phyloP scores from a whole-genome alignment of 2,329 filamentous ascomycete genomes.

The Periconia digitata region DNA sequence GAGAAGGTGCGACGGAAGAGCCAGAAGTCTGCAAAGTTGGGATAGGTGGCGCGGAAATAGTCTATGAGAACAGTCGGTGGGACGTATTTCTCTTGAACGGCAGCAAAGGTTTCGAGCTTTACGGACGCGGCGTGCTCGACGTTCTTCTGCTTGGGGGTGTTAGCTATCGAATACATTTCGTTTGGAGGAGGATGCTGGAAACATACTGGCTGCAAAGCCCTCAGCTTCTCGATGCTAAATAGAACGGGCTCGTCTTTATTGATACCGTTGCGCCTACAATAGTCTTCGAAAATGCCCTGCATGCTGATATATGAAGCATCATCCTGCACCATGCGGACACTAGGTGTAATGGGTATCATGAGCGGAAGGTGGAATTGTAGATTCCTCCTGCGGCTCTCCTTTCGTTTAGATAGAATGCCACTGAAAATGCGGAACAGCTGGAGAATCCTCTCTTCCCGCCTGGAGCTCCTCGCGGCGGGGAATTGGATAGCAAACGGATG shows the following conservation, averaged over 20 bases:
- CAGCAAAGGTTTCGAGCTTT: conserved; percentile 86
- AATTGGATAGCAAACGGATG: conserved; percentile 97
- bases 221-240: conserved; percentile 93
- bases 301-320: conserved; percentile 92
- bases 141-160: conserved; percentile 55
- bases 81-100: conserved; percentile 93
- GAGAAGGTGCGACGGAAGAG: conserved; percentile 96
- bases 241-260: conserved; percentile 94
- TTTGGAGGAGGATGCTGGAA: background rate
- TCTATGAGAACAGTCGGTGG: conserved; percentile 78
- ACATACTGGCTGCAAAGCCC: conserved; percentile 58
- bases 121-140: conserved; percentile 71
- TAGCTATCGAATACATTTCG: conserved; percentile 7
- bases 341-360: conserved; percentile 92
- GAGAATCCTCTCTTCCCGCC: conserved; percentile 90
- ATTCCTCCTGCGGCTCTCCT: conserved; percentile 91
- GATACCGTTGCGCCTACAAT: conserved; percentile 82
- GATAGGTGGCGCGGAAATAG: conserved; percentile 87
- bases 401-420: conserved; percentile 84
- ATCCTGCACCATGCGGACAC: conserved; percentile 94
- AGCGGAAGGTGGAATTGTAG: conserved; percentile 94
- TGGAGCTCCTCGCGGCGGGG: conserved; percentile 86
- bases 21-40: conserved; percentile 93
- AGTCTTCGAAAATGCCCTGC: conserved; percentile 94
- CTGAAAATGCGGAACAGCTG: conserved; percentile 98